Conservation (phyloP, 116 monocot genomes). For the Trichopus zeylanicus region DNA sequence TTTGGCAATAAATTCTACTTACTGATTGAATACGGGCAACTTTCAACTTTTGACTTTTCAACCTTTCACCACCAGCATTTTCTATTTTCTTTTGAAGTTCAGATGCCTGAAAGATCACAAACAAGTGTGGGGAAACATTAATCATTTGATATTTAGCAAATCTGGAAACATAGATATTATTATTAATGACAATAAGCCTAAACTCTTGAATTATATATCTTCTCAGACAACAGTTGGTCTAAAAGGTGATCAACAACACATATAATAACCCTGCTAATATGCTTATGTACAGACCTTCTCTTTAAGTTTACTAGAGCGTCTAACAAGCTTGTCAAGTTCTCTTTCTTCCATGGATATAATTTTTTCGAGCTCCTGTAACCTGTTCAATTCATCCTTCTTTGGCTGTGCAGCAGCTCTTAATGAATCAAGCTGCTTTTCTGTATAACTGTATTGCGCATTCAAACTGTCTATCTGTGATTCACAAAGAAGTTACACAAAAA, state of each 20-base stretch:
- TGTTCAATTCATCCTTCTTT: constrained; percentile 55
- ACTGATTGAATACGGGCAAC: constrained; percentile 79
- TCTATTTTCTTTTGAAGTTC: constrained; percentile 92
- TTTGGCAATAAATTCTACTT: constrained; percentile 12
- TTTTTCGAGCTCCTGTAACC: constrained; percentile 57
- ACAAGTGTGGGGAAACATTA: neutral
- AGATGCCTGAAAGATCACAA: constrained; percentile 39
- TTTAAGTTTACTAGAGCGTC: constrained; percentile 63
- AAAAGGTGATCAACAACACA: neutral
- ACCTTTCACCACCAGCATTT: constrained; percentile 82
- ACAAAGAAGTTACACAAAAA: constrained; percentile 5
- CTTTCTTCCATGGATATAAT: constrained; percentile 48
- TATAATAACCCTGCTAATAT: neutral
- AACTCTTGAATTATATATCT: neutral
- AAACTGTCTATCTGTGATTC: constrained; percentile 69
- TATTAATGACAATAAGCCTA: neutral
- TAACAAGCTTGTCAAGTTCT: constrained; percentile 59
- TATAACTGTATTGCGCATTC: constrained; percentile 54
- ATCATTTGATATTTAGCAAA: neutral
- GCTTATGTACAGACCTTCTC: constrained; percentile 38
- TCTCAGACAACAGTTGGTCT: neutral
- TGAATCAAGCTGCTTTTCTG: constrained; percentile 63
- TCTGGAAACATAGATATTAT: neutral
- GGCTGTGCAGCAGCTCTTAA: constrained; percentile 66
- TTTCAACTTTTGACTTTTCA: constrained; percentile 77